Evolutionary conservation across 1,284 basidiomycete species (phyloP).

Genomic region (Ceratobasidium sp.): DNA sequence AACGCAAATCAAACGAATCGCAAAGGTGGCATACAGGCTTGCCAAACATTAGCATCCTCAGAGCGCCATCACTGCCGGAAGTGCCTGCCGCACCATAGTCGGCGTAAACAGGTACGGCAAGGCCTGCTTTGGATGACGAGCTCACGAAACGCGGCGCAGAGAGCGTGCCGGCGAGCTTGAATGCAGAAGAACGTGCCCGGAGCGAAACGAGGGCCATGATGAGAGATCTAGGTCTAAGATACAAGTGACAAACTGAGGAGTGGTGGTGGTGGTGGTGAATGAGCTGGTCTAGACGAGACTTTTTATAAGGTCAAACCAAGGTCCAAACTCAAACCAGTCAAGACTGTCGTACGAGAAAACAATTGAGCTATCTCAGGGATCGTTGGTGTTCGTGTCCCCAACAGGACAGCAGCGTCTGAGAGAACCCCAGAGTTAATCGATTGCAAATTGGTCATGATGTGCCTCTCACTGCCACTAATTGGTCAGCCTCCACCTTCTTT

Average conservation of each 20-base stretch:
- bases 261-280: not conserved
- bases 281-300: not conserved
- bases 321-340: slow-evolving; percentile 1
- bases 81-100: slow-evolving; percentile 9
- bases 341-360: not conserved
- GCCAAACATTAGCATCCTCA: slow-evolving; percentile 81
- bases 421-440: not conserved
- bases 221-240: slow-evolving; percentile 8
- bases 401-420: not conserved
- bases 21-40: slow-evolving; percentile 63
- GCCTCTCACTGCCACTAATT: no score
- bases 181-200: slow-evolving; percentile 22
- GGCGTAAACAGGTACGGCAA: slow-evolving; percentile 33
- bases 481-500: no score
- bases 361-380: not conserved
- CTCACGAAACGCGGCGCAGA: slow-evolving; percentile 34
- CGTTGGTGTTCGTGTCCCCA: not conserved
- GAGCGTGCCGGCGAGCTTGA: slow-evolving; percentile 19
- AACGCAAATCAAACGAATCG: slow-evolving; percentile 45
- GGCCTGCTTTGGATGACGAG: slow-evolving; percentile 26
- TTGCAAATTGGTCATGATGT: slow-evolving; percentile 7
- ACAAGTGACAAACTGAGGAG: slow-evolving; percentile 7
- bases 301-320: not conserved
- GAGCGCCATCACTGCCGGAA: slow-evolving; percentile 48
- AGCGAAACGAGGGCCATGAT: slow-evolving; percentile 27